Evolutionary conservation across 2,329 filamentous ascomycete species (phyloP).

Genomic region (Bipolaris bicolor): DNA sequence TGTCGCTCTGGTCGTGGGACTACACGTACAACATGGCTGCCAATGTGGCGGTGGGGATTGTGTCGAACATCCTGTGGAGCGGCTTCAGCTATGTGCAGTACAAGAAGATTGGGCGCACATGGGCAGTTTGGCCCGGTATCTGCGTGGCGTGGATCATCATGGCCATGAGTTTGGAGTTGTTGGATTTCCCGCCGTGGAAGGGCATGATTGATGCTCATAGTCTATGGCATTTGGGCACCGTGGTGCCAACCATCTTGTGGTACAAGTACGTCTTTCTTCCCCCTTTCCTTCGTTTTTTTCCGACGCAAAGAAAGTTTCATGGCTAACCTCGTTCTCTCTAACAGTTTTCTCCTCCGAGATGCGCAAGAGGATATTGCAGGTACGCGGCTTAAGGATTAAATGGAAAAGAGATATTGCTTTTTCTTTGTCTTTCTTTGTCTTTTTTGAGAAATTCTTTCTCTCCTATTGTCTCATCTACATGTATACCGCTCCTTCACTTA

Average conservation of each 20-base stretch:
- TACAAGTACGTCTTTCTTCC: constrained; percentile 76
- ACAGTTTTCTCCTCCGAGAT: constrained; percentile 85
- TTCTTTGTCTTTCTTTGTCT: not conserved
- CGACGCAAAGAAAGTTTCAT: not conserved
- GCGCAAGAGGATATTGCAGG: constrained; percentile 79
- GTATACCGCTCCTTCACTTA: constrained; percentile 26
- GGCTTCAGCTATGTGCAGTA: constrained; percentile 81
- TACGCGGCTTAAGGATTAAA: constrained; percentile 70
- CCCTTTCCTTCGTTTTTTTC: not conserved
- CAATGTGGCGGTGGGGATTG: constrained; percentile 80
- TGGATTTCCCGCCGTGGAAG: constrained; percentile 87
- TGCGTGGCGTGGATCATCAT: constrained; percentile 90
- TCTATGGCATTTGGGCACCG: constrained; percentile 93
- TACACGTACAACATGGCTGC: constrained; percentile 98
- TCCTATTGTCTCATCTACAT: not conserved
- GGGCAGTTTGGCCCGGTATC: constrained; percentile 88
- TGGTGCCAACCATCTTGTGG: constrained; percentile 85
- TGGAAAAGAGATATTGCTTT: constrained; percentile 36
- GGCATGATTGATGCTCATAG: constrained; percentile 91
- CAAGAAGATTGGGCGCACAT: constrained; percentile 70
- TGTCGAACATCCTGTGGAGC: constrained; percentile 85
- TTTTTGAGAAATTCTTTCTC: too few relatives aligned
- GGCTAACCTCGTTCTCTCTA: not conserved
- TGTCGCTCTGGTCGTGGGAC: constrained; percentile 87
- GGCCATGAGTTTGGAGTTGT: constrained; percentile 93